A percentile compares a stretch with the other conserved stretches of the same genome.
Conservation (phyloP, 2,329 filamentous ascomycete genomes). For the Fusarium mexicanum region DNA sequence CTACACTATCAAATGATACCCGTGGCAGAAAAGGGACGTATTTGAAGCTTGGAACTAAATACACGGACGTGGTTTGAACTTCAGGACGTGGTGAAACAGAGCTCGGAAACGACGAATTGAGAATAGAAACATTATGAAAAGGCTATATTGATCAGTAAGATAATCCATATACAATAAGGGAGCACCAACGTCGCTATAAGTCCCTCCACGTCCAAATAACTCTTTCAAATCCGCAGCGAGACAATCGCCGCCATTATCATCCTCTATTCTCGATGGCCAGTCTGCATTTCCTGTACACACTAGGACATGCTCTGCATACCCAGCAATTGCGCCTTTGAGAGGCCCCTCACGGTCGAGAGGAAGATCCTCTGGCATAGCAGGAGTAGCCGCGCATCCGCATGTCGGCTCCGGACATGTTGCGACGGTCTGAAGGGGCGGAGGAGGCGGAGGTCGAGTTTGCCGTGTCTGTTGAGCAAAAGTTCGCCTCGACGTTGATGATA, state of each 20-base stretch:
- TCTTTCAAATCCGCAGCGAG: constrained; percentile 78
- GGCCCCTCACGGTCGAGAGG: constrained; percentile 77
- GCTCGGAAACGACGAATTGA: constrained; percentile 78
- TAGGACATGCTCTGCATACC: constrained; percentile 84
- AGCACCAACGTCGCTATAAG: constrained; percentile 70
- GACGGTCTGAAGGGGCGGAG: constrained; percentile 55
- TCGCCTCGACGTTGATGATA: constrained; percentile 13
- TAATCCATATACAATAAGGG: background rate
- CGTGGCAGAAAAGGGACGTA: constrained; percentile 78
- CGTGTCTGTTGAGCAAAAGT: constrained; percentile 29
- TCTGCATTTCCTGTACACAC: constrained; percentile 83
- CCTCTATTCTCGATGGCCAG: constrained; percentile 86
- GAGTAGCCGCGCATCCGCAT: constrained; percentile 77
- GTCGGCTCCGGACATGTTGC: constrained; percentile 76
- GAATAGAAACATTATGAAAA: constrained; percentile 81
- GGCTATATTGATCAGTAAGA: constrained; percentile 70
- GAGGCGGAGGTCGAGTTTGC: constrained; percentile 28
- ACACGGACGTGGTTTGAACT: constrained; percentile 69
- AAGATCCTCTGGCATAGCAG: constrained; percentile 71
- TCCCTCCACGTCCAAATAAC: constrained; percentile 71
- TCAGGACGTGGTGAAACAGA: constrained; percentile 55
- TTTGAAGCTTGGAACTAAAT: constrained; percentile 85
- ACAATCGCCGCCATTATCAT: constrained; percentile 75
- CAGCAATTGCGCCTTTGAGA: constrained; percentile 79
- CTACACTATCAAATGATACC: constrained; percentile 63